Percentiles rank a stretch among this genome's conserved stretches.
Evolutionary conservation across 192 early-diverging fungal species (phyloP).

Genomic region (Coemansia sp.): DNA sequence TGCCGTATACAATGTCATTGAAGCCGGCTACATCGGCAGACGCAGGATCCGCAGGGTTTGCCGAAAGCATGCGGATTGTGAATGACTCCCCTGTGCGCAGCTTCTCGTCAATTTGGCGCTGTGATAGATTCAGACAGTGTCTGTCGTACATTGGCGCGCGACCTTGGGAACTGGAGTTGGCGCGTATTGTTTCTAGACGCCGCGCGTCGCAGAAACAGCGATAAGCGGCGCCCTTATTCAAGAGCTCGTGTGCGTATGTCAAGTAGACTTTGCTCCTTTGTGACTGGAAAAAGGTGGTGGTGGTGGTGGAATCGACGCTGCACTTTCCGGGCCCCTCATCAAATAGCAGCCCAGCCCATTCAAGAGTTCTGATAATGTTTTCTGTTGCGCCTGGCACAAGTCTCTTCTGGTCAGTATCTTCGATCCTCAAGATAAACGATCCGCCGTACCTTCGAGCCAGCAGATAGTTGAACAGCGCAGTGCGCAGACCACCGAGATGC

Average conservation of each 20-base stretch:
- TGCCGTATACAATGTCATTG: slow-evolving; percentile 76
- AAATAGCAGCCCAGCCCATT: slow-evolving; percentile 73
- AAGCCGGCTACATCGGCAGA: slow-evolving; percentile 61
- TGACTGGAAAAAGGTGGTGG: slow-evolving; percentile 78
- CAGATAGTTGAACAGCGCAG: slow-evolving; percentile 89
- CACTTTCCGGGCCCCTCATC: slow-evolving; percentile 75
- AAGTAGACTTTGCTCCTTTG: slow-evolving; percentile 73
- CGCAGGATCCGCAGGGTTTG: slow-evolving; percentile 34
- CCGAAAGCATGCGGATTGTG: slow-evolving; percentile 72
- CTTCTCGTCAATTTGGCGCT: slow-evolving; percentile 65
- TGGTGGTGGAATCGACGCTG: slow-evolving; percentile 56
- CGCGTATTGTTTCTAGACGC: slow-evolving; percentile 63
- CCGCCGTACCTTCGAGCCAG: slow-evolving; percentile 74
- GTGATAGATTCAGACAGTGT: slow-evolving; percentile 70
- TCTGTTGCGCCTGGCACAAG: slow-evolving; percentile 74
- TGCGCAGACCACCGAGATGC: slow-evolving; percentile 90
- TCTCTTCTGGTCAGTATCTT: slow-evolving; percentile 88
- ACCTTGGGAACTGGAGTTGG: slow-evolving; percentile 58
- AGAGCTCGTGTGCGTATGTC: slow-evolving; percentile 62
- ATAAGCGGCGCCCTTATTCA: slow-evolving; percentile 76
- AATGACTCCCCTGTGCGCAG: slow-evolving; percentile 59
- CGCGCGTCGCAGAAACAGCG: slow-evolving; percentile 84
- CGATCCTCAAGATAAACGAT: slow-evolving; percentile 83
- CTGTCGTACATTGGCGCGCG: slow-evolving; percentile 73
- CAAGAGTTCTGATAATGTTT: slow-evolving; percentile 62